Conservation (phyloP, 495 filamentous ascomycete species). For the Diplogelasinospora grovesii region DNA sequence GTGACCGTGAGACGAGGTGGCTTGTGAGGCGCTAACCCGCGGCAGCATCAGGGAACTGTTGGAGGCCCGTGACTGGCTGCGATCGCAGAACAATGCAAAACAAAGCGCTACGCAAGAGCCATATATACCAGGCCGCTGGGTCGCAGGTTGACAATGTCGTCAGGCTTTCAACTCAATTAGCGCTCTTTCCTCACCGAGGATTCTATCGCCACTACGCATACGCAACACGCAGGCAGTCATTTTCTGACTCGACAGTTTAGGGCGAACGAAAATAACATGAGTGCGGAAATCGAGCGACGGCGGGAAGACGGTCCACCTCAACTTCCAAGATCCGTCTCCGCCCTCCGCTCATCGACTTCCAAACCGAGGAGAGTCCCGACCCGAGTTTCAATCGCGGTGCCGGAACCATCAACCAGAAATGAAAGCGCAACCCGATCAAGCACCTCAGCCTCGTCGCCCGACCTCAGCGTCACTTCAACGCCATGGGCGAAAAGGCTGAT, state of each 20-base stretch:
- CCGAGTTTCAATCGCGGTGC: slow-evolving; percentile 22
- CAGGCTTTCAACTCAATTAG: neutral
- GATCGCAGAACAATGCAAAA: too few species aligned
- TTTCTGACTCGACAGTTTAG: too few species aligned
- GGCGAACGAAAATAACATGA: too few species aligned
- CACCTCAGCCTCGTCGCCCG: slow-evolving; percentile 9
- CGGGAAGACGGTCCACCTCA: slow-evolving; percentile 4
- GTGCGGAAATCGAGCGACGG: too few species aligned
- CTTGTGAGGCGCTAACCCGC: too few species aligned
- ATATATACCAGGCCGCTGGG: too few species aligned
- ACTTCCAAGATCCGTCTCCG: slow-evolving; percentile 10
- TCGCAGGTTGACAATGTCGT: too few species aligned
- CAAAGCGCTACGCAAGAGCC: too few species aligned
- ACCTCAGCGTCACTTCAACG: slow-evolving; percentile 17
- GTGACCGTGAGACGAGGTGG: too few species aligned
- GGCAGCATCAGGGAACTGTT: too few species aligned
- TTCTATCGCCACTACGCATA: neutral
- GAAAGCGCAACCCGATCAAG: too few species aligned
- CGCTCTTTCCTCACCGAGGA: neutral
- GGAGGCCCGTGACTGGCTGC: neutral
- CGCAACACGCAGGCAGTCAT: too few species aligned
- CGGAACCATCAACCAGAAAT: slow-evolving; percentile 10
- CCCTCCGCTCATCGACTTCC: slow-evolving; percentile 14
- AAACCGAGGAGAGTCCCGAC: slow-evolving; percentile 18
- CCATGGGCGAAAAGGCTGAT: slow-evolving; percentile 24